Evolutionary conservation across 2,329 filamentous ascomycete species (phyloP).

Genomic region (Fusarium torulosum): DNA sequence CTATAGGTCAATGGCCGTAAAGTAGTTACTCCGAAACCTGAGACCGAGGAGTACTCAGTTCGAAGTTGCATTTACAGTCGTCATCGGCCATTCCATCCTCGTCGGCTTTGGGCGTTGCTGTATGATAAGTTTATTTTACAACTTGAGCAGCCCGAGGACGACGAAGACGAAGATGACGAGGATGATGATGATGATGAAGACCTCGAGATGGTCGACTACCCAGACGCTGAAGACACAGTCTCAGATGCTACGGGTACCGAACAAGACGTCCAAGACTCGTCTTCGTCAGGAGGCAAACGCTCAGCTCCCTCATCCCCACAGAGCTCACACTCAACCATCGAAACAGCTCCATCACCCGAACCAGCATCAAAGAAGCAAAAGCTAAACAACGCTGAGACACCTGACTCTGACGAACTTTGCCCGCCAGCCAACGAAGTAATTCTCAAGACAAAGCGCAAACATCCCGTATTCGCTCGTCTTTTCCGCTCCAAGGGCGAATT

Average conservation of each 20-base stretch:
- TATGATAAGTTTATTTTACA: constrained; percentile 66
- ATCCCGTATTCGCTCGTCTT: constrained; percentile 65
- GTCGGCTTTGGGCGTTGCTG: constrained; percentile 59
- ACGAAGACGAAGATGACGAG: constrained; percentile 51
- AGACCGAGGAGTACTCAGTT: constrained; percentile 80
- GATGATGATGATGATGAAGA: constrained; percentile 49
- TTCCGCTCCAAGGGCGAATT: constrained; percentile 74
- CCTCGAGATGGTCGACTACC: constrained; percentile 37
- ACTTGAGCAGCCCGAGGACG: constrained; percentile 57
- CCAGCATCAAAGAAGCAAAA: constrained; percentile 32
- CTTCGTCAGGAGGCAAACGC: constrained; percentile 33
- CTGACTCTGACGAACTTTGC: constrained; percentile 46
- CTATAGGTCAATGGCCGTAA: constrained; percentile 60
- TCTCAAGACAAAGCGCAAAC: constrained; percentile 67
- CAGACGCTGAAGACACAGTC: constrained; percentile 18
- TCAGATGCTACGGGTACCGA: not conserved
- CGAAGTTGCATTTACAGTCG: constrained; percentile 77
- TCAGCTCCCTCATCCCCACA: constrained; percentile 41
- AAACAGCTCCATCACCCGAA: constrained; percentile 42
- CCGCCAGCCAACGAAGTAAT: constrained; percentile 59
- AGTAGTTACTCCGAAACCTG: constrained; percentile 73
- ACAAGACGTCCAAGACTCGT: constrained; percentile 5
- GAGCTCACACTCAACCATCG: constrained; percentile 42
- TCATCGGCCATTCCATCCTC: constrained; percentile 66
- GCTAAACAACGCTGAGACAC: constrained; percentile 33